These are phyloP conservation scores for Xylaria sp. DNA, from an alignment of 2,329 filamentous ascomycete species.

Conservation along the genomic window DNA sequence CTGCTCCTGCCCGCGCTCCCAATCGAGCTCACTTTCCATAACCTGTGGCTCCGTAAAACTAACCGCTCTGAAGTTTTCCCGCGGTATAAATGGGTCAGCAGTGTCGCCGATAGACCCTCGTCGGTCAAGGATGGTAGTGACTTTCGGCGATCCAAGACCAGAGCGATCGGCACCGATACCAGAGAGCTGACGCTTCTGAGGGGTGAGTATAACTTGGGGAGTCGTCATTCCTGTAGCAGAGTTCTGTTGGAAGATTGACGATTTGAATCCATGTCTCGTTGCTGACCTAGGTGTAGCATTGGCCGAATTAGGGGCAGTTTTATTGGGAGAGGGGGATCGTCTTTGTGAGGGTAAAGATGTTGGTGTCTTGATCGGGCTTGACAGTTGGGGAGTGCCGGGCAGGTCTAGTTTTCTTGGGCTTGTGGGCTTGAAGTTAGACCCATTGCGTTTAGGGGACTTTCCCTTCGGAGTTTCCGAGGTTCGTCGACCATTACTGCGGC, in stretches of 20 bases:
- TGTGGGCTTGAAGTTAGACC: conserved; percentile 37
- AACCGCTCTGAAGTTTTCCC: conserved; percentile 59
- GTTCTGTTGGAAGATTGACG: conserved; percentile 51
- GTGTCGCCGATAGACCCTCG: conserved; percentile 77
- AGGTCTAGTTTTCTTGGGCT: conserved; percentile 53
- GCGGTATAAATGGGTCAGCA: conserved; percentile 71
- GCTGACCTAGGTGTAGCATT: conserved; percentile 43
- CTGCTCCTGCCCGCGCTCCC: conserved; percentile 69
- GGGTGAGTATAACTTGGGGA: conserved; percentile 72
- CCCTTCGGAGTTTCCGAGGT: conserved; percentile 55
- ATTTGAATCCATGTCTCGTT: conserved; percentile 47
- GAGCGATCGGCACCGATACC: conserved; percentile 76
- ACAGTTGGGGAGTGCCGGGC: conserved; percentile 56
- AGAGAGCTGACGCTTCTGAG: conserved; percentile 69
- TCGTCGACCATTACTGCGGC: conserved; percentile 59
- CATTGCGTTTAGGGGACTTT: conserved; percentile 46
- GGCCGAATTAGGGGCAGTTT: conserved; percentile 46
- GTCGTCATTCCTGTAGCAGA: conserved; percentile 66
- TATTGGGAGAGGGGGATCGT: conserved; percentile 61
- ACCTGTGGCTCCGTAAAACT: conserved; percentile 73
- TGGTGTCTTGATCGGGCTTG: conserved; percentile 62
- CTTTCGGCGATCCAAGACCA: conserved; percentile 79
- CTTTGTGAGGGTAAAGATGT: conserved; percentile 58
- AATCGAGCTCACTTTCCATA: conserved; percentile 72
- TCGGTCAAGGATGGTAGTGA: conserved; percentile 76